Evolutionary conservation across 768 basidiomycete species (phyloP).

Genomic region (Suillus subaureus): DNA sequence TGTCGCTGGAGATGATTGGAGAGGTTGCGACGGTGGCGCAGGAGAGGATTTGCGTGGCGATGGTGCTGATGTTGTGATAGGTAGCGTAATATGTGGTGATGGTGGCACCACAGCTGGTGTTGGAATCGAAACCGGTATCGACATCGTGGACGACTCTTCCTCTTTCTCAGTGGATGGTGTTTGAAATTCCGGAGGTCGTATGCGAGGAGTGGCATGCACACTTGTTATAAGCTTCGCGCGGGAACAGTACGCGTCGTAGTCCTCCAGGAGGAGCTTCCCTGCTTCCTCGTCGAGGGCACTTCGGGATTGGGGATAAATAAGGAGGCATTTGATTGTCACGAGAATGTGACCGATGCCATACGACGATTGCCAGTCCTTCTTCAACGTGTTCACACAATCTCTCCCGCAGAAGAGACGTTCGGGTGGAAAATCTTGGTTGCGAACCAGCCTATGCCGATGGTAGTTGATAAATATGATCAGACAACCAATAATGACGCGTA

Average conservation of each 20-base stretch:
- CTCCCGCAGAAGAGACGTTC: conserved; percentile 86
- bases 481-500: conserved; percentile 37
- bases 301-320: conserved; percentile 98
- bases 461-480: background rate
- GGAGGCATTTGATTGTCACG: conserved; percentile 90
- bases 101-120: conserved; percentile 22
- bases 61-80: conserved; percentile 43
- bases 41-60: conserved; percentile 47
- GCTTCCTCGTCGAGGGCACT: conserved; percentile 96
- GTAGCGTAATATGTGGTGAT: conserved; percentile 22
- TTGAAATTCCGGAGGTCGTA: conserved; percentile 72
- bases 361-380: conserved; percentile 94
- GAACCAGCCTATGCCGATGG: conserved; percentile 68
- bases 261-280: conserved; percentile 86
- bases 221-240: conserved; percentile 88
- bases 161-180: conserved; percentile 37
- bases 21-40: conserved; percentile 40
- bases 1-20: conserved; percentile 39
- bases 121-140: conserved; percentile 15
- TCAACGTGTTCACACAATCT: conserved; percentile 98
- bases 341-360: conserved; percentile 92
- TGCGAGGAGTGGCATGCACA: conserved; percentile 87
- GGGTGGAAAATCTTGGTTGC: conserved; percentile 97
- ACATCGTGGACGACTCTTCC: conserved; percentile 18
- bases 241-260: conserved; percentile 85